phyloP scores from a whole-genome alignment of 495 filamentous ascomycete species.

The Talaromyces adpressus region DNA sequence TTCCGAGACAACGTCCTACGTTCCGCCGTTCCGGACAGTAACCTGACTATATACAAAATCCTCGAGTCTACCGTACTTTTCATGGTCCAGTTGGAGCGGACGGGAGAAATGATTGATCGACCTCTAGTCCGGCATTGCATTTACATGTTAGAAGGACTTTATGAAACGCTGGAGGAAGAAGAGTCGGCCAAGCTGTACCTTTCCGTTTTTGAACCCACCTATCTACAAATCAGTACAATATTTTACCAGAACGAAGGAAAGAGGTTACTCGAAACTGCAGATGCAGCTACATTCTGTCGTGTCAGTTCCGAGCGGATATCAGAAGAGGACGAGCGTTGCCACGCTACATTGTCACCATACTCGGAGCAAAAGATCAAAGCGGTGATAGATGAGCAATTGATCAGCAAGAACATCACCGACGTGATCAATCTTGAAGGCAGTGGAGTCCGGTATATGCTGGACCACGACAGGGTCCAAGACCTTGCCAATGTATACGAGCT shows the following conservation, averaged over 20 bases:
- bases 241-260: slow-evolving; percentile 77
- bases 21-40: slow-evolving; percentile 37
- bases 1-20: slow-evolving; percentile 79
- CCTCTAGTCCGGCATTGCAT: slow-evolving; percentile 73
- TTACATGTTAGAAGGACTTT: slow-evolving; percentile 86
- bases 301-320: slow-evolving; percentile 62
- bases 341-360: slow-evolving; percentile 62
- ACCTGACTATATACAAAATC: slow-evolving; percentile 52
- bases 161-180: slow-evolving; percentile 69
- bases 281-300: slow-evolving; percentile 80
- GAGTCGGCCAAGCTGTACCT: slow-evolving; percentile 72
- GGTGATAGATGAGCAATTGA: slow-evolving; percentile 76
- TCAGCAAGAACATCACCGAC: slow-evolving; percentile 66
- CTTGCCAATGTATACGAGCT: slow-evolving; percentile 71
- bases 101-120: slow-evolving; percentile 84
- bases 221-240: slow-evolving; percentile 56
- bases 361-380: slow-evolving; percentile 67
- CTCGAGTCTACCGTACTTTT: slow-evolving; percentile 79
- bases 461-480: slow-evolving; percentile 74
- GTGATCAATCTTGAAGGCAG: slow-evolving; percentile 78
- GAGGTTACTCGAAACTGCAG: slow-evolving; percentile 63
- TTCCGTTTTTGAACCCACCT: slow-evolving; percentile 72
- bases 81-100: slow-evolving; percentile 85
- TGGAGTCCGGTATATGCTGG: slow-evolving; percentile 83
- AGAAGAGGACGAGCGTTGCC: slow-evolving; percentile 78